A percentile compares a stretch with the other conserved stretches of the same genome.
These are phyloP conservation scores for Annulohypoxylon moriforme DNA, from an alignment of 495 filamentous ascomycete species.

Conservation along the genomic window DNA sequence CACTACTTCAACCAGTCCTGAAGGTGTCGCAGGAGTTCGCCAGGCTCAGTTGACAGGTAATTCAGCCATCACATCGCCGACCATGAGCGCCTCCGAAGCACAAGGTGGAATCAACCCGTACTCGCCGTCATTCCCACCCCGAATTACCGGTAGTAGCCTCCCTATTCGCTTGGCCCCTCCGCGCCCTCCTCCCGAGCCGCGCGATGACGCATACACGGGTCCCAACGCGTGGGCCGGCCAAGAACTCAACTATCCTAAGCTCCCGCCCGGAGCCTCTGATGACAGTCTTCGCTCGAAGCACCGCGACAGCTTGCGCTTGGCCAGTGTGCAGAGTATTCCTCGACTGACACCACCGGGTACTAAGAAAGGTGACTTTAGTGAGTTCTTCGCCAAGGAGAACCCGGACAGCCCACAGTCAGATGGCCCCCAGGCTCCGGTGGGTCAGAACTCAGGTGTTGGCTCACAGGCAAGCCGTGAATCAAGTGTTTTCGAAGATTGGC, in stretches of 20 bases:
- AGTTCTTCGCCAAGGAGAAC: background rate
- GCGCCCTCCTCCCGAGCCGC: background rate
- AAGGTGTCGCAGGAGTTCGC: background rate
- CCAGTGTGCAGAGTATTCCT: conserved; percentile 10
- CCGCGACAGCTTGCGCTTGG: conserved; percentile 21
- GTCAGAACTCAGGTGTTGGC: background rate
- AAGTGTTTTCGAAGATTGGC: background rate
- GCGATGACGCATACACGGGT: background rate
- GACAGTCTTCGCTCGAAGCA: conserved; percentile 1
- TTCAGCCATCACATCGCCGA: background rate
- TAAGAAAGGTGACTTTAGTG: background rate
- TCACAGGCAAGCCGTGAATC: background rate
- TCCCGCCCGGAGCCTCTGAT: conserved; percentile 23
- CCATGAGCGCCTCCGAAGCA: conserved; percentile 7
- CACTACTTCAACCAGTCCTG: conserved; percentile 10
- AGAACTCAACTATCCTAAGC: conserved; percentile 13
- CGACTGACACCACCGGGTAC: background rate
- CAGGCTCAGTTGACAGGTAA: conserved; percentile 28
- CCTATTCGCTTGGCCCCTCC: background rate
- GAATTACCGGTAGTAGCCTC: conserved; percentile 25
- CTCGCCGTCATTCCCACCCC: conserved; percentile 1
- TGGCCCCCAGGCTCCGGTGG: background rate
- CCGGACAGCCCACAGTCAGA: background rate
- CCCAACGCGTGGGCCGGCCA: background rate
- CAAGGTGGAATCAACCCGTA: background rate